Evolutionary conservation across 2,329 filamentous ascomycete species (phyloP).

Genomic region (Aspergillus viridinutans): DNA sequence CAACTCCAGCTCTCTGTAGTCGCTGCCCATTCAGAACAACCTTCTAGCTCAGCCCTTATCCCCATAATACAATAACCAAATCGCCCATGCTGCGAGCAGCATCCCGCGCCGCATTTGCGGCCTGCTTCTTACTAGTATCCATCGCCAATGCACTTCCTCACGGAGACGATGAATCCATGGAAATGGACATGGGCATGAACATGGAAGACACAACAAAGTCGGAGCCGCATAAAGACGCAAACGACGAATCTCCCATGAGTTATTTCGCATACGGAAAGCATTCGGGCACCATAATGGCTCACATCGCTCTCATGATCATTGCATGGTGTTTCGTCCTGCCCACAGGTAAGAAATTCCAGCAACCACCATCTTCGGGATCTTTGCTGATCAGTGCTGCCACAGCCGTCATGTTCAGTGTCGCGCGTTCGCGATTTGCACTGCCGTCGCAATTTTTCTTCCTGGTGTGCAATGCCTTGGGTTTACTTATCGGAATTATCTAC

Average conservation of each 20-base stretch:
- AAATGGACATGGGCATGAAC: conserved; percentile 29
- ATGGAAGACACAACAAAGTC: conserved; percentile 16
- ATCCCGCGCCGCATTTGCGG: conserved; percentile 25
- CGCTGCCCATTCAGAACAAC: background rate
- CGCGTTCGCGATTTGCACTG: conserved; percentile 70
- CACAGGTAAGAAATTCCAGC: conserved; percentile 52
- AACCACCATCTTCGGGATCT: background rate
- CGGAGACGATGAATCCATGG: conserved; percentile 28
- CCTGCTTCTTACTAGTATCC: conserved; percentile 25
- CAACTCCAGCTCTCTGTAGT: background rate
- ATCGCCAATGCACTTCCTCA: conserved; percentile 31
- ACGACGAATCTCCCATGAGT: conserved; percentile 34
- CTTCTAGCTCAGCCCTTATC: background rate
- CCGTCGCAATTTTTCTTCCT: conserved; percentile 65
- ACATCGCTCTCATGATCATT: conserved; percentile 66
- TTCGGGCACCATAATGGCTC: conserved; percentile 55
- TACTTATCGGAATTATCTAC: conserved; percentile 67
- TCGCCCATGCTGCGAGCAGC: conserved; percentile 22
- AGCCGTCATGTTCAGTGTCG: conserved; percentile 85
- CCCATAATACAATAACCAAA: background rate
- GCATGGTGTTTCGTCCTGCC: conserved; percentile 72
- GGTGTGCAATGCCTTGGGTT: conserved; percentile 57
- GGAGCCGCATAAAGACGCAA: conserved; percentile 12
- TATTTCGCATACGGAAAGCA: conserved; percentile 43
- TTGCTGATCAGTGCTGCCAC: conserved; percentile 2